Evolutionary conservation across 1,284 basidiomycete species (phyloP).

Genomic region (Ceratobasidium sp.): DNA sequence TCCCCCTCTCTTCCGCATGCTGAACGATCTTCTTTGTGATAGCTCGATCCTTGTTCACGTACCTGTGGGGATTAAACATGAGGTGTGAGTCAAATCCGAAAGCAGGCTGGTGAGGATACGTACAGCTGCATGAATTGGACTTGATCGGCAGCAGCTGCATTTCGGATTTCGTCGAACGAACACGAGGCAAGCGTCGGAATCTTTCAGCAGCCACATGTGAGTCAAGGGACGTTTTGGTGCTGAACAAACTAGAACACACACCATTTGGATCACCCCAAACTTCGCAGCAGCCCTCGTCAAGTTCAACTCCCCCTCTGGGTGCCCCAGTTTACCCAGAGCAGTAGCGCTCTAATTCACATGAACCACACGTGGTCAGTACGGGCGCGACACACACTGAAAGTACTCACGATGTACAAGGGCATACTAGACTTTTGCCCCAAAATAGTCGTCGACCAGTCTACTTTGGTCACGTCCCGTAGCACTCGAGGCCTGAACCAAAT

Average conservation of each 20-base stretch:
- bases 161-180: slow-evolving; percentile 90
- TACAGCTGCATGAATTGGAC: slow-evolving; percentile 82
- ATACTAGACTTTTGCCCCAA: slow-evolving; percentile 77
- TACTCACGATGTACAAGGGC: slow-evolving; percentile 77
- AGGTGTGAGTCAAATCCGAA: slow-evolving; percentile 5
- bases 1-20: slow-evolving; percentile 83
- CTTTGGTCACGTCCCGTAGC: slow-evolving; percentile 80
- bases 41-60: slow-evolving; percentile 85
- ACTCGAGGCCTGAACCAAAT: slow-evolving; percentile 95
- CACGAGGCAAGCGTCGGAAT: slow-evolving; percentile 90
- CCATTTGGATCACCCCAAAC: slow-evolving; percentile 89
- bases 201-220: slow-evolving; percentile 56
- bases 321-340: slow-evolving; percentile 90
- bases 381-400: too few relatives aligned
- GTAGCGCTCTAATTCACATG: slow-evolving; percentile 68
- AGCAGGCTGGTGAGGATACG: slow-evolving; percentile 46
- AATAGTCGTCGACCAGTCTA: slow-evolving; percentile 86
- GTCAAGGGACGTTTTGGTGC: neutral
- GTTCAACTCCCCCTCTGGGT: slow-evolving; percentile 91
- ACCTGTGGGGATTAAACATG: slow-evolving; percentile 57
- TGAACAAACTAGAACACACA: slow-evolving; percentile 51
- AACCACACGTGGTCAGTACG: neutral
- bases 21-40: slow-evolving; percentile 85
- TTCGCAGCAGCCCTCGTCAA: slow-evolving; percentile 86
- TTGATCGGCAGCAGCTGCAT: slow-evolving; percentile 78